Percentiles rank a stretch among this genome's conserved stretches.
Conservation (phyloP, 805 yeast species). For the Wickerhamomyces subpelliculosus region DNA sequence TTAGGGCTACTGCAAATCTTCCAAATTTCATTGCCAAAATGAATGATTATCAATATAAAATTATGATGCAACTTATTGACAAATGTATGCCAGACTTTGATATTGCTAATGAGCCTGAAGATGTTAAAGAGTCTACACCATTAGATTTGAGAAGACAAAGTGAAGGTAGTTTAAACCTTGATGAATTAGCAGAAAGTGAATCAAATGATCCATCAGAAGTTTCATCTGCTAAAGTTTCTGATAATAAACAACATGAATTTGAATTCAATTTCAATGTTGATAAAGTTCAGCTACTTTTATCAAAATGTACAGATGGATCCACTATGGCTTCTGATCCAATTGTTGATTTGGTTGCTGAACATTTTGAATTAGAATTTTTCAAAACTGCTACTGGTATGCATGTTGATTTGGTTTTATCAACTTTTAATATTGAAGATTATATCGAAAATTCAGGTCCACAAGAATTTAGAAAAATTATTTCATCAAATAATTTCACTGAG, state of each 20-base stretch:
- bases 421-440: slow-evolving; percentile 68
- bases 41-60: slow-evolving; percentile 86
- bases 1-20: slow-evolving; percentile 69
- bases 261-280: slow-evolving; percentile 72
- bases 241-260: slow-evolving; percentile 53
- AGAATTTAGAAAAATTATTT: slow-evolving; percentile 61
- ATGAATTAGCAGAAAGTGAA: slow-evolving; percentile 6
- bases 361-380: slow-evolving; percentile 51
- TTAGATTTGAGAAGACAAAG: slow-evolving; percentile 4
- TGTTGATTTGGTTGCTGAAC: slow-evolving; percentile 66
- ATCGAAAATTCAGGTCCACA: slow-evolving; percentile 54
- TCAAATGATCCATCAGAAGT: slow-evolving; percentile 1
- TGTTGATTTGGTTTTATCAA: slow-evolving; percentile 56
- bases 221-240: slow-evolving; percentile 3
- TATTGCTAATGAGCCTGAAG: slow-evolving; percentile 25
- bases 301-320: slow-evolving; percentile 58
- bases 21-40: slow-evolving; percentile 66
- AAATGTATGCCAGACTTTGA: slow-evolving; percentile 50
- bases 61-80: slow-evolving; percentile 72
- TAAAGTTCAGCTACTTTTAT: slow-evolving; percentile 50
- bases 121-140: slow-evolving; percentile 26
- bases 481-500: slow-evolving; percentile 47
- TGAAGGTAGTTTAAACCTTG: slow-evolving; percentile 8
- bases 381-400: slow-evolving; percentile 56
- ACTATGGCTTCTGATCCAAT: slow-evolving; percentile 59